Percentiles rank a stretch among this genome's conserved stretches.
Conservation (phyloP, 2,329 filamentous ascomycete genomes). For the Aspergillus proliferans region DNA sequence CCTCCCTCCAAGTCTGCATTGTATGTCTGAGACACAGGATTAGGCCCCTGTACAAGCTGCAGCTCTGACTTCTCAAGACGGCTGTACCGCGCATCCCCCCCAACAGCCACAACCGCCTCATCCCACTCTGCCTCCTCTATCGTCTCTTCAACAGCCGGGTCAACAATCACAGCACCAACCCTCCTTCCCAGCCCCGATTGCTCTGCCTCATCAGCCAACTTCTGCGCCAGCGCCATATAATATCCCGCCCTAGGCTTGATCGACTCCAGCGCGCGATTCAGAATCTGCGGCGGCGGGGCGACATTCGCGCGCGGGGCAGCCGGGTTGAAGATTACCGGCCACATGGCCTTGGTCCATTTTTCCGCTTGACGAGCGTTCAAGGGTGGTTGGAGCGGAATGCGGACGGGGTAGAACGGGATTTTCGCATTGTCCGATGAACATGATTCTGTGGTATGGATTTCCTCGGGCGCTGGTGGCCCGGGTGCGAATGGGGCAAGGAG, state of each 20-base stretch:
- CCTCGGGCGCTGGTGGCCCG: conserved; percentile 6
- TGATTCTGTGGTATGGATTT: neutral
- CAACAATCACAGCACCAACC: conserved; percentile 42
- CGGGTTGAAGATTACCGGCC: conserved; percentile 42
- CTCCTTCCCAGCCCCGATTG: conserved; percentile 31
- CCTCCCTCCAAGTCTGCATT: conserved; percentile 36
- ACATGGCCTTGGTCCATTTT: conserved; percentile 35
- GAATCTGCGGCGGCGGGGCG: conserved; percentile 35
- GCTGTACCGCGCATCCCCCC: conserved; percentile 38
- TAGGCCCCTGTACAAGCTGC: conserved; percentile 14
- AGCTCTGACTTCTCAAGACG: conserved; percentile 20
- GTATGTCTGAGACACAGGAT: conserved; percentile 19
- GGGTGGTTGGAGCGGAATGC: conserved; percentile 38
- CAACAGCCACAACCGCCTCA: conserved; percentile 38
- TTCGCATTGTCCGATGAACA: neutral
- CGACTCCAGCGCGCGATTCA: conserved; percentile 27
- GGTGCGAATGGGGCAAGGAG: conserved; percentile 35
- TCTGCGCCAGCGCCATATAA: conserved; percentile 35
- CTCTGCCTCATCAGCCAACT: conserved; percentile 34
- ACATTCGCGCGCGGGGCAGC: conserved; percentile 38
- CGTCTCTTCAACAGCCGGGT: conserved; percentile 30
- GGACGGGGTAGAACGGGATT: conserved; percentile 22
- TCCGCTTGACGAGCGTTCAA: conserved; percentile 35
- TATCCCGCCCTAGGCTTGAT: conserved; percentile 32
- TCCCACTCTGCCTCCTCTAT: conserved; percentile 21